A percentile compares a stretch with the other conserved stretches of the same genome.
Conservation (phyloP, 352 stramenopile genomes). For the Lagenidium giganteum region DNA sequence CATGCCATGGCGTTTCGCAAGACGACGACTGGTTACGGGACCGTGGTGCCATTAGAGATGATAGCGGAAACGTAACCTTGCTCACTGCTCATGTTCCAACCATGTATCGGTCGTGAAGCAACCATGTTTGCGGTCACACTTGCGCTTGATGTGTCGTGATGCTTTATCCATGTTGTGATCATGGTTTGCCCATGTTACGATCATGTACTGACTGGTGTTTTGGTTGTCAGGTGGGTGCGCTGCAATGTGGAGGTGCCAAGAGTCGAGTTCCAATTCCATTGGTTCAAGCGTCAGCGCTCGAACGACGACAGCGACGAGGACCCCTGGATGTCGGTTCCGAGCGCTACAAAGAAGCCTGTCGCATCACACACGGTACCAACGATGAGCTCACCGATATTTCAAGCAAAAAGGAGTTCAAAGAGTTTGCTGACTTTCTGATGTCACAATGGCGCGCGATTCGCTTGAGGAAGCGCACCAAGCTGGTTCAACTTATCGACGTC, state of each 20-base stretch:
- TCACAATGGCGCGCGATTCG: conserved; percentile 1
- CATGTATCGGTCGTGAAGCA: too few species aligned
- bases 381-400: conserved; percentile 1
- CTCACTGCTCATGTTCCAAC: too few species aligned
- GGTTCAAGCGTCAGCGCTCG: not conserved
- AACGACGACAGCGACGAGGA: not conserved
- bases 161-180: not conserved
- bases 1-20: conserved; percentile 1
- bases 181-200: not conserved
- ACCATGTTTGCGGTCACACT: too few species aligned
- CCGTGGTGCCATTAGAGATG: not conserved
- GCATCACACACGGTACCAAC: not conserved
- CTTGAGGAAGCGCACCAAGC: not conserved
- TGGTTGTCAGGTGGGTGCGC: not conserved
- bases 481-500: too few species aligned
- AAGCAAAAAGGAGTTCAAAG: not conserved
- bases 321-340: too few species aligned
- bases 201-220: not conserved
- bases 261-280: too few species aligned
- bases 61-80: not conserved
- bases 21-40: not conserved
- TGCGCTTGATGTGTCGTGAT: too few species aligned
- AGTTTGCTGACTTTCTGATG: not conserved
- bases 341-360: not conserved
- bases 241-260: too few species aligned